Evolutionary conservation across 768 basidiomycete genomes (phyloP), one percentile per base, ranked within the genome.

Genomic region (Calocera viscosa): DNA sequence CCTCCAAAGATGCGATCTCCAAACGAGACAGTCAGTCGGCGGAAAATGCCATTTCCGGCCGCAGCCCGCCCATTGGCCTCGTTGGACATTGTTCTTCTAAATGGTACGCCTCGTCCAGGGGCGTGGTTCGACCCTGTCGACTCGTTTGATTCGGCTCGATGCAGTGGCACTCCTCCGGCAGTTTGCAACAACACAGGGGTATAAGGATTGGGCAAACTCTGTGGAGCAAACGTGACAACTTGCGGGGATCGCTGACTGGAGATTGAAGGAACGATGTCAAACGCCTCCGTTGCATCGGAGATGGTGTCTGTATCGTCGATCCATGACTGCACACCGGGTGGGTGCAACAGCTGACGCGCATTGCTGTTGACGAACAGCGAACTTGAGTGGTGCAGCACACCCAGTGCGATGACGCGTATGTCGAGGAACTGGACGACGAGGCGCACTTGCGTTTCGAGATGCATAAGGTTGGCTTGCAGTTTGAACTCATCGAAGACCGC

Each of bases 401-500:
- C 90, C 60, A 91, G 80, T 0, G 83, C 87, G 65, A 91, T 75
- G 65, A 92, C 82, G 30, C 89, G 82, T 35, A 89, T 83, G 72
- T 92, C 90, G 8, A 81, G 78, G 40, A 91, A 77, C 72, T 88
- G 82, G 14, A 89, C 79, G 26, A 91, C 80, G 26, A 87, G 80
- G 89, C 91, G 67, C 67, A 85, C 81, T 41, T 83, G 80, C 28
- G 88, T 88, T 70, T 84, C 83, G 43, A 90, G 77, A 72, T 88
- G 85, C 24, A 81, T 79, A 35, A 90, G 74, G 71, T 89, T 85
- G 71, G 77, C 87, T 75, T 90, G 89, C 53, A 84, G 68, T 73
- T 90, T 91, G 77, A 89, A 81, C 73, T 89, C 83, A 70, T 90
- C 80, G 73, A 90, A 87, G n/a, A 90, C 77, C 0, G 77, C 73